Conservation (phyloP, 2,329 filamentous ascomycete species). For the Ambrosiella xylebori region DNA sequence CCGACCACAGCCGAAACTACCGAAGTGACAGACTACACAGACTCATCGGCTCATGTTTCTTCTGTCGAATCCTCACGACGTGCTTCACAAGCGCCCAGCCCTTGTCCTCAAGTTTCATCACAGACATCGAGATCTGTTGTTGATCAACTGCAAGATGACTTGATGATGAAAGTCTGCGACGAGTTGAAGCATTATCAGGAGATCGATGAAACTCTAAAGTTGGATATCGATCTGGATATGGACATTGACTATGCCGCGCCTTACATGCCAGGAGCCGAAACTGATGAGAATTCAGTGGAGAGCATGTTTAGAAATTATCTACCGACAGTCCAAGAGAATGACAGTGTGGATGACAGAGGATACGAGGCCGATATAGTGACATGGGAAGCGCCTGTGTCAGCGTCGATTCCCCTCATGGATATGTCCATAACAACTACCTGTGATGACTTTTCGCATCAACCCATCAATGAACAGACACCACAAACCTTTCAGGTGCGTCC, state of each 20-base stretch:
- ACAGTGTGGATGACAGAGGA: background rate
- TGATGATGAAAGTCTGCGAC: background rate
- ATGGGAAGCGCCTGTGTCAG: background rate
- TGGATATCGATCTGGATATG: background rate
- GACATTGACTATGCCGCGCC: background rate
- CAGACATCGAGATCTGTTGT: too few species aligned
- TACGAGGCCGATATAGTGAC: background rate
- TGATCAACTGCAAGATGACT: background rate
- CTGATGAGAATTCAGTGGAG: background rate
- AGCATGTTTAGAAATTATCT: background rate
- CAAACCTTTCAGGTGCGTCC: background rate
- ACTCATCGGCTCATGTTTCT: background rate
- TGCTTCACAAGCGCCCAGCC: background rate
- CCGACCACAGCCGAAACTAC: background rate
- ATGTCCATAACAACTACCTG: background rate
- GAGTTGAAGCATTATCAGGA: background rate
- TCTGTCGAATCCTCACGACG: background rate
- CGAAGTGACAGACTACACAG: background rate
- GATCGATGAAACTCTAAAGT: background rate
- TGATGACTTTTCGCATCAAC: background rate
- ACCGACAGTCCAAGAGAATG: background rate
- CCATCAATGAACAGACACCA: background rate
- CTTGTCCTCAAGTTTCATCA: background rate
- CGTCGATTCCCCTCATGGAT: background rate
- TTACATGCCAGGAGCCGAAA: background rate